These are phyloP conservation scores for Schoenoplectus tabernaemontani DNA, from an alignment of 202 grass and related monocot genomes.

Conservation along the genomic window DNA sequence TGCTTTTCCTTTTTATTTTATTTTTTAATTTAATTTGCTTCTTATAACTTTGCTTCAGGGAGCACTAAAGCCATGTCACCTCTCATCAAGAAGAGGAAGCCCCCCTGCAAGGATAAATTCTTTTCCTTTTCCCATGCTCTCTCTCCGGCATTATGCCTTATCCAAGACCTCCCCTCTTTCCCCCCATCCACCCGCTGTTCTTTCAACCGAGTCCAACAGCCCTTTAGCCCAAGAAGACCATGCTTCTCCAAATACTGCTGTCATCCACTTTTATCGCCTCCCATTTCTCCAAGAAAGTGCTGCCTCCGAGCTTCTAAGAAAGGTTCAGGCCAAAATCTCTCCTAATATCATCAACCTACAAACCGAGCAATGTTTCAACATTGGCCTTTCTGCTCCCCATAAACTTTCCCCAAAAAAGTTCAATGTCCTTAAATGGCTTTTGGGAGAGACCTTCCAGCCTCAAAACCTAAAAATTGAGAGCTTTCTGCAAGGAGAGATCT, in stretches of 20 bases:
- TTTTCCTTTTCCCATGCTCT: constrained; percentile 25
- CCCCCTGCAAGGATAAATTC: neutral
- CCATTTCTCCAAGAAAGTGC: constrained; percentile 88
- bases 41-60: too few species aligned
- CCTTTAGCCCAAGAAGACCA: constrained; percentile 29
- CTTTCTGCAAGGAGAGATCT: constrained; percentile 53
- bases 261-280: constrained; percentile 59
- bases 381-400: constrained; percentile 32
- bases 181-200: constrained; percentile 17
- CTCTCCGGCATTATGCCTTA: constrained; percentile 17
- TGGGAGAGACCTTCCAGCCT: constrained; percentile 84
- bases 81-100: neutral
- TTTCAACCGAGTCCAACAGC: constrained; percentile 41
- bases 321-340: constrained; percentile 75
- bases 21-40: too few species aligned
- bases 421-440: constrained; percentile 61
- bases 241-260: neutral
- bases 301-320: constrained; percentile 44
- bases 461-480: constrained; percentile 55
- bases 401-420: constrained; percentile 42
- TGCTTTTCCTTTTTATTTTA: too few species aligned
- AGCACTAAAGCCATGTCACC: neutral
- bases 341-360: constrained; percentile 53
- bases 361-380: constrained; percentile 81
- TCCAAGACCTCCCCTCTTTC: constrained; percentile 5